phyloP scores from a whole-genome alignment of 108 stramenopile genomes.

The Asterionellopsis glacialis region DNA sequence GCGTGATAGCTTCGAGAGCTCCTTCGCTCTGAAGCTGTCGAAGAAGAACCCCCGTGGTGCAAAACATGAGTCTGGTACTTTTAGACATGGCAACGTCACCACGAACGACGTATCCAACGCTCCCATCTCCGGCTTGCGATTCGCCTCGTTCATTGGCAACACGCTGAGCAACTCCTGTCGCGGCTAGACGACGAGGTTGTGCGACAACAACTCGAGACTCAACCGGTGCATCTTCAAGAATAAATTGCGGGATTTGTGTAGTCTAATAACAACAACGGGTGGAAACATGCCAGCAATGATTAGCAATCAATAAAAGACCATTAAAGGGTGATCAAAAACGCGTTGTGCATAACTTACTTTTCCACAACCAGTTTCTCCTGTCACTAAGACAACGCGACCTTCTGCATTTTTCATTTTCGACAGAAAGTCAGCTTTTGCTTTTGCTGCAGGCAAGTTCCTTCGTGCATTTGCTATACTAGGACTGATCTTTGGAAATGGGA shows the following conservation, averaged over 20 bases:
- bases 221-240: conserved; percentile 77
- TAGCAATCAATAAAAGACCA: not conserved
- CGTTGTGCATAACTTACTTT: conserved; percentile 20
- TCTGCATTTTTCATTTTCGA: conserved; percentile 32
- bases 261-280: conserved; percentile 35
- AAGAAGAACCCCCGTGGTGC: conserved; percentile 96
- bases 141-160: conserved; percentile 92
- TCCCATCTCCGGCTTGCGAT: conserved; percentile 45
- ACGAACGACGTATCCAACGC: conserved; percentile 92
- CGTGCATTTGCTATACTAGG: conserved; percentile 36
- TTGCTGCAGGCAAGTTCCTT: conserved; percentile 64
- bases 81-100: conserved; percentile 69
- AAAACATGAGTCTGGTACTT: conserved; percentile 85
- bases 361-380: conserved; percentile 85
- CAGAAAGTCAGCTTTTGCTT: conserved; percentile 61
- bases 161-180: conserved; percentile 88
- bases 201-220: conserved; percentile 89
- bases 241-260: conserved; percentile 92
- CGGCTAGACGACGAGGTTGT: conserved; percentile 94
- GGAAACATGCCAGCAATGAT: not conserved
- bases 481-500: conserved; percentile 46
- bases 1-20: conserved; percentile 77
- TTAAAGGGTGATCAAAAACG: not conserved
- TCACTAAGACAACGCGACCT: conserved; percentile 72
- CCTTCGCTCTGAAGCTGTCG: conserved; percentile 86